Percentiles rank a stretch among this genome's conserved stretches.
These are phyloP conservation scores for Starmera stellimalicola DNA, from an alignment of 1,139 yeast species.

Conservation along the genomic window DNA sequence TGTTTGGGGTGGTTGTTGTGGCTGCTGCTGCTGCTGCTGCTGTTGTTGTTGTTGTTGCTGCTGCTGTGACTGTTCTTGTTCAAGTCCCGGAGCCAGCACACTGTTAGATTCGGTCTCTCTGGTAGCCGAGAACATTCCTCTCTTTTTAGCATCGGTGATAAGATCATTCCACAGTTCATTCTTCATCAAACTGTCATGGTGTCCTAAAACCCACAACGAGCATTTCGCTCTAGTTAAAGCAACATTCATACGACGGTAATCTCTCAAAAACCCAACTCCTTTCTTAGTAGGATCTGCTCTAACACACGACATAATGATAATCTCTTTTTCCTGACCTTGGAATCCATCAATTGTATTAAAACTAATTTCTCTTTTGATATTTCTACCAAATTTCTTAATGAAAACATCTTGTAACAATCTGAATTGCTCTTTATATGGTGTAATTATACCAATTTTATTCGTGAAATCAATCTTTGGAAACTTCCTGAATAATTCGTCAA, in stretches of 20 bases:
- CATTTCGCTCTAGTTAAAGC: slow-evolving; percentile 90
- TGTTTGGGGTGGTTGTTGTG: too few relatives aligned
- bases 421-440: slow-evolving; percentile 92
- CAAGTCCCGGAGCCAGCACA: too few relatives aligned
- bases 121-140: slow-evolving; percentile 35
- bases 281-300: slow-evolving; percentile 53
- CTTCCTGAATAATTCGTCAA: slow-evolving; percentile 41
- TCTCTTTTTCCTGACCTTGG: slow-evolving; percentile 96
- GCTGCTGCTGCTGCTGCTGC: too few relatives aligned
- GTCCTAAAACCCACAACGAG: slow-evolving; percentile 89
- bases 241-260: slow-evolving; percentile 89
- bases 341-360: slow-evolving; percentile 96
- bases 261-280: slow-evolving; percentile 82
- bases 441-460: slow-evolving; percentile 80
- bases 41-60: too few relatives aligned
- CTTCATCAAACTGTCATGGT: slow-evolving; percentile 48
- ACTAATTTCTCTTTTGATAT: slow-evolving; percentile 60
- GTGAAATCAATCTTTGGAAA: slow-evolving; percentile 46
- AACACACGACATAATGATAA: slow-evolving; percentile 90
- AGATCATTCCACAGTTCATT: slow-evolving; percentile 66
- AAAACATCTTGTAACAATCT: slow-evolving; percentile 48
- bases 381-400: slow-evolving; percentile 47
- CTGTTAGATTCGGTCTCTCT: too few relatives aligned
- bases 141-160: slow-evolving; percentile 48
- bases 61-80: too few relatives aligned